Base-by-base conservation (phyloP, 345 rosid genomes). In the Isatis tinctoria region DNA sequence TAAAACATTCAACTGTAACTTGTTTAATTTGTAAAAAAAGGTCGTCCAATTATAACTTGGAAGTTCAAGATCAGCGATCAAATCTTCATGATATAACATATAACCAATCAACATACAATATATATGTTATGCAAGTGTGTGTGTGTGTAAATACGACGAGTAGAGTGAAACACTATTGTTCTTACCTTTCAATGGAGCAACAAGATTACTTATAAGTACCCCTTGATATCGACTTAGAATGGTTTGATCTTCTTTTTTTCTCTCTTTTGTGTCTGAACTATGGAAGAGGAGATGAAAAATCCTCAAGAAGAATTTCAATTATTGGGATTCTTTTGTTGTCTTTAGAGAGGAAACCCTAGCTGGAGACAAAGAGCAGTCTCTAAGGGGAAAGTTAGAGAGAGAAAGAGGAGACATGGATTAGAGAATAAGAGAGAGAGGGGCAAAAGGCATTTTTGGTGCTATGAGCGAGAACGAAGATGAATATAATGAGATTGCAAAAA, bases 301-400 rank as follows among this genome's bases (percentile, higher is more conserved):
- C 24, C 2, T 37, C 10, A 58, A 36, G 67, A 58, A 20, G 62
- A 59, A 36, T 28, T 17, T 70, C 44, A 70, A 63, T 64, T 63
- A 45, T 70, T 54, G 30, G 16, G 58, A 32, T 28, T 44, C n/a
- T 32, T 8, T 69, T 32, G 41, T 69, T 35, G 49, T 54, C 7
- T 20, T 20, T 12, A 17, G 65, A 56, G 80, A 77, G 49, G 67
- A 70, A 76, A 65, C 80, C 80, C 80, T 77, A 77, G 67, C 56
- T 49, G 14, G 80, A 64, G 61, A 77, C 32, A 70, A 57, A 47
- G 53, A 64, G 16, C 75, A 70, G 60, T 36, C 45, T 59, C 53
- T 37, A 64, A 76, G 76, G 28, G 76, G 72, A 70, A 76, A 76
- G 72, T 56, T 76, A 65, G 76, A 48, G 61, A 76, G 80, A 70